Percentiles rank a stretch among this genome's conserved stretches.
These are phyloP conservation scores for Starmera stellimalicola DNA, from an alignment of 1,139 yeast genomes.

Conservation along the genomic window DNA sequence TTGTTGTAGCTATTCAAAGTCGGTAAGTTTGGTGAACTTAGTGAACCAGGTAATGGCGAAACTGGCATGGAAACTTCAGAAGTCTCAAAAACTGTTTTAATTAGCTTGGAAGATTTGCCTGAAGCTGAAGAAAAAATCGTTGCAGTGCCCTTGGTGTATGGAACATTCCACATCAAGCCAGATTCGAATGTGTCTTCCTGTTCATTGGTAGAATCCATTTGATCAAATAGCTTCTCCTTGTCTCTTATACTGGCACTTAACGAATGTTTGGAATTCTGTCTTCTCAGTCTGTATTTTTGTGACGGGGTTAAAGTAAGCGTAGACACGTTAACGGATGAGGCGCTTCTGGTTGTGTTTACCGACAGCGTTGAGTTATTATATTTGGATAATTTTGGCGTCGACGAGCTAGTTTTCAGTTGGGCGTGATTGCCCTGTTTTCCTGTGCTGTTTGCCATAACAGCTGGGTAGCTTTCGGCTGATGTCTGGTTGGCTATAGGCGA, in stretches of 20 bases:
- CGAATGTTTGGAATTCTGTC: slow-evolving; percentile 25
- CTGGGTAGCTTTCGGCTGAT: background rate
- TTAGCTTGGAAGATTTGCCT: slow-evolving; percentile 15
- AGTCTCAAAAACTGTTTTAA: slow-evolving; percentile 14
- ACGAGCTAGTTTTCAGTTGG: slow-evolving; percentile 1
- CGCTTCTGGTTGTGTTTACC: slow-evolving; percentile 4
- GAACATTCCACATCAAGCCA: slow-evolving; percentile 36
- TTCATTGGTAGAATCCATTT: slow-evolving; percentile 14
- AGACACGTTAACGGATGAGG: slow-evolving; percentile 6
- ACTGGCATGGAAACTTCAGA: slow-evolving; percentile 23
- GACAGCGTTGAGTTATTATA: background rate
- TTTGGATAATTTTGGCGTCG: slow-evolving; percentile 3
- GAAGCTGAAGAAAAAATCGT: slow-evolving; percentile 15
- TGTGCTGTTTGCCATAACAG: background rate
- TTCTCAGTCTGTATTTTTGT: slow-evolving; percentile 27
- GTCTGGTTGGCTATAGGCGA: slow-evolving; percentile 8
- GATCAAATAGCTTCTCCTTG: slow-evolving; percentile 34
- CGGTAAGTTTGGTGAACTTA: background rate
- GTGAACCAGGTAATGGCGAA: slow-evolving; percentile 28
- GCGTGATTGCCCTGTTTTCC: background rate
- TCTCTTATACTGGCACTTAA: slow-evolving; percentile 23
- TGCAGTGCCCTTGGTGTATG: slow-evolving; percentile 27
- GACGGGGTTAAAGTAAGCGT: slow-evolving; percentile 26
- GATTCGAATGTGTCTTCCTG: slow-evolving; percentile 27
- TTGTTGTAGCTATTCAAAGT: background rate